Conservation (phyloP, 2,329 filamentous ascomycete genomes). For the Periconia macrospinosa region DNA sequence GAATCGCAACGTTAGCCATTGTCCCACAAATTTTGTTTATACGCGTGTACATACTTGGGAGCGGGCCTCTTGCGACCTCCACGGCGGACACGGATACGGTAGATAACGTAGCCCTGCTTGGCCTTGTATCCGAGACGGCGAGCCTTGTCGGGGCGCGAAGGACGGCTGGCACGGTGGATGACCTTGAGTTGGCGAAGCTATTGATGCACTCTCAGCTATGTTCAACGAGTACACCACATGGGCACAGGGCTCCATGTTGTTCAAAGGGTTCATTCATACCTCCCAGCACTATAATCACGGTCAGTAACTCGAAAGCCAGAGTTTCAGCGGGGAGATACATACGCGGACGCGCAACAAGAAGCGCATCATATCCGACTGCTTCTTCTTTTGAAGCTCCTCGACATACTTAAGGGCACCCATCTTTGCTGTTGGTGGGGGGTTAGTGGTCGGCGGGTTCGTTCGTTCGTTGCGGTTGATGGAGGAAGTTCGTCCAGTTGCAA, state of each 20-base stretch:
- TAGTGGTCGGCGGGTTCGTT: constrained; percentile 32
- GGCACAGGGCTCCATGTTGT: constrained; percentile 26
- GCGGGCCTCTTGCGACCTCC: constrained; percentile 98
- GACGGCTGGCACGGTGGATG: constrained; percentile 98
- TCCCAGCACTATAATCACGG: constrained; percentile 76
- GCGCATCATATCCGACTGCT: constrained; percentile 99
- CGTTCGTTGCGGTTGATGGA: constrained; percentile 14
- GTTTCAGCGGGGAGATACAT: constrained; percentile 23
- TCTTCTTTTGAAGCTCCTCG: constrained; percentile 99
- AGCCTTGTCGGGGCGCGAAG: constrained; percentile 99
- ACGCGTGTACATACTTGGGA: constrained; percentile 60
- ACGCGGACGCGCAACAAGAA: constrained; percentile 87
- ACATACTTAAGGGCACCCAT: constrained; percentile 99
- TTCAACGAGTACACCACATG: constrained; percentile 86
- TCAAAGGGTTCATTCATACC: constrained; percentile 60
- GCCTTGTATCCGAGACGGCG: constrained; percentile 99
- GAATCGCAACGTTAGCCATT: constrained; percentile 45
- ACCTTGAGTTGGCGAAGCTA: constrained; percentile 99
- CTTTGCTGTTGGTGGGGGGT: constrained; percentile 46
- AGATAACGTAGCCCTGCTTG: constrained; percentile 99
- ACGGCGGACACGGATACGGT: constrained; percentile 96
- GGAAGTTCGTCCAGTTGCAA: constrained; percentile 19
- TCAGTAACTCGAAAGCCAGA: constrained; percentile 27
- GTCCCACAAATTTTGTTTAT: not conserved
- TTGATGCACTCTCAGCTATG: constrained; percentile 99